A percentile compares a stretch with the other conserved stretches of the same genome.
phyloP scores from a whole-genome alignment of 2,329 filamentous ascomycete genomes.

The Epichloe typhina region DNA sequence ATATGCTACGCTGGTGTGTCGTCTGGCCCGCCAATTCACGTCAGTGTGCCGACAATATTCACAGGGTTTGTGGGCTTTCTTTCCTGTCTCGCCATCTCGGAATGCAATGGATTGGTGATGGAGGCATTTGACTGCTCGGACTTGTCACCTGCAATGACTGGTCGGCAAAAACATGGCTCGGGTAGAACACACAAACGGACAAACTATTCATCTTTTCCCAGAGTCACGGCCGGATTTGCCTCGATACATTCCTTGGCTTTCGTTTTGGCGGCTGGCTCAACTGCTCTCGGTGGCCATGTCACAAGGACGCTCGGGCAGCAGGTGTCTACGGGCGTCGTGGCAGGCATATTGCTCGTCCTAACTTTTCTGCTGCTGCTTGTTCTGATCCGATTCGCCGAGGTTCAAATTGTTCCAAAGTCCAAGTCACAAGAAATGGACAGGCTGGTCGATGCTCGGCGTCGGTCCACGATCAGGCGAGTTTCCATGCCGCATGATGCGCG shows the following conservation, averaged over 20 bases:
- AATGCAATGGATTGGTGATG: conserved; percentile 68
- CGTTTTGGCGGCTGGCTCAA: conserved; percentile 53
- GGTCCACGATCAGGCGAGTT: conserved; percentile 32
- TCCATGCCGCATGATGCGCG: conserved; percentile 26
- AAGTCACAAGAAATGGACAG: conserved; percentile 41
- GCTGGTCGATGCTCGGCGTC: conserved; percentile 34
- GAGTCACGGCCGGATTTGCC: conserved; percentile 59
- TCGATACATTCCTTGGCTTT: conserved; percentile 58
- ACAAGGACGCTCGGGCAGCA: conserved; percentile 54
- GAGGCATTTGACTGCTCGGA: conserved; percentile 73
- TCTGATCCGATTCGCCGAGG: conserved; percentile 50
- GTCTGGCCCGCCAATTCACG: conserved; percentile 44
- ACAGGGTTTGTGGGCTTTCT: conserved; percentile 56
- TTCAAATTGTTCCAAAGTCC: conserved; percentile 56
- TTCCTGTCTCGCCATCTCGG: conserved; percentile 58
- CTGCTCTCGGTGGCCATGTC: conserved; percentile 53
- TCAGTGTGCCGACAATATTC: conserved; percentile 52
- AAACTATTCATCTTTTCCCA: conserved; percentile 65
- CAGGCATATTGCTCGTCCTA: conserved; percentile 50
- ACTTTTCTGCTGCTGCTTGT: conserved; percentile 49
- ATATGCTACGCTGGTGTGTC: conserved; percentile 56
- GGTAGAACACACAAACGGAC: conserved; percentile 33
- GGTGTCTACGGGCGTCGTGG: conserved; percentile 53
- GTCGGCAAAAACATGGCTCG: conserved; percentile 32
- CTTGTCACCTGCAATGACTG: conserved; percentile 57